Percentiles rank a stretch among this genome's conserved stretches.
These are phyloP conservation scores for Immersiella caudata DNA, from an alignment of 495 filamentous ascomycete genomes.

Conservation along the genomic window DNA sequence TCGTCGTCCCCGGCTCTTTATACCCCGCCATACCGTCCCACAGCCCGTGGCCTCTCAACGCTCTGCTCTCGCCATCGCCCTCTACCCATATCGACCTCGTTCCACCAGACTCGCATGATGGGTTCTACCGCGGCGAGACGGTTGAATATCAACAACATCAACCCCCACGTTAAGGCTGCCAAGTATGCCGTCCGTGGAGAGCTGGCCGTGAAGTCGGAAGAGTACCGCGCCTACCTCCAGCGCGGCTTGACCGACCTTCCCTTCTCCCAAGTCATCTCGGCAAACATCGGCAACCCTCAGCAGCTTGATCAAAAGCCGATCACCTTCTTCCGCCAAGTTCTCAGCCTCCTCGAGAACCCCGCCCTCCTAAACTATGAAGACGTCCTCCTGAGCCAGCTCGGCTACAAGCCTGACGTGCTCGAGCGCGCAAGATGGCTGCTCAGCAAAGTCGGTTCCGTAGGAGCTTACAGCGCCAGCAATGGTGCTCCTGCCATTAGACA, in stretches of 20 bases:
- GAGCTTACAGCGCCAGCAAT: constrained; percentile 94
- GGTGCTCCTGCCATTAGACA: constrained; percentile 82
- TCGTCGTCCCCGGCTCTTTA: constrained; percentile 20
- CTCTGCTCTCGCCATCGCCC: constrained; percentile 3
- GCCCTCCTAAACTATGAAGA: constrained; percentile 76
- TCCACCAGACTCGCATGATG: constrained; percentile 37
- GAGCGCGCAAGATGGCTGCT: constrained; percentile 79
- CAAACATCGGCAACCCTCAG: constrained; percentile 98
- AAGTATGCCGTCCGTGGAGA: constrained; percentile 98
- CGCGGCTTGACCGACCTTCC: constrained; percentile 64
- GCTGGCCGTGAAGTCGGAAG: constrained; percentile 85
- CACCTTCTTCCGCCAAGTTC: constrained; percentile 97
- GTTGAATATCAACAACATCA: constrained; percentile 86
- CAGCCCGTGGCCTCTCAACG: neutral
- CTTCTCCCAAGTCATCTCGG: constrained; percentile 87
- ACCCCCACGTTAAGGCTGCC: constrained; percentile 77
- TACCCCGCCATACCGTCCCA: constrained; percentile 23
- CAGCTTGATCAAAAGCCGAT: constrained; percentile 98
- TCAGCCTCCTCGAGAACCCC: constrained; percentile 93
- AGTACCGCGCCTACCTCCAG: constrained; percentile 73
- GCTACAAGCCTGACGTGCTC: constrained; percentile 86
- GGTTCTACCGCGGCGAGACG: constrained; percentile 47
- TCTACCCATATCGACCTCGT: constrained; percentile 16
- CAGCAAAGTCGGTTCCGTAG: constrained; percentile 82
- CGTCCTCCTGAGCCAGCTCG: constrained; percentile 65